phyloP scores from a whole-genome alignment of 805 yeast genomes.

The Spathaspora passalidarum region DNA sequence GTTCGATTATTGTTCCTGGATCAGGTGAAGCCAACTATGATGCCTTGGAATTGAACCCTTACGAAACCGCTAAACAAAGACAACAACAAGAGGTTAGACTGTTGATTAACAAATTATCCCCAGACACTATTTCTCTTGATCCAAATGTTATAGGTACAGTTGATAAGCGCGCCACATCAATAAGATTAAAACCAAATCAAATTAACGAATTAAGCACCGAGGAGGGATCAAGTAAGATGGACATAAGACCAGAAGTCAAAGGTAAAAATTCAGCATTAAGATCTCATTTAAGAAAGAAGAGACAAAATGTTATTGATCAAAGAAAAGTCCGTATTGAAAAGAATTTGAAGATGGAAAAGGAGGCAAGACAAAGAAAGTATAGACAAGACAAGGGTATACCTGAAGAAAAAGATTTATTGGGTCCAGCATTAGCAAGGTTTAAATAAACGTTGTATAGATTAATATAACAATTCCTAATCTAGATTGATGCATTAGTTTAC shows the following conservation, averaged over 20 bases:
- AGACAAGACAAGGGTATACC: constrained; percentile 45
- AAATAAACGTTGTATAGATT: constrained; percentile 15
- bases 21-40: constrained; percentile 98
- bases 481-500: no score
- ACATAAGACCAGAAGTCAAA: constrained; percentile 64
- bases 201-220: constrained; percentile 42
- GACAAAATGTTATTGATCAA: constrained; percentile 81
- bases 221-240: constrained; percentile 47
- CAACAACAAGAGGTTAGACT: constrained; percentile 88
- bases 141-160: constrained; percentile 85
- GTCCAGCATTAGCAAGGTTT: constrained; percentile 50
- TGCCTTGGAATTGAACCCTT: constrained; percentile 90
- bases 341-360: constrained; percentile 72
- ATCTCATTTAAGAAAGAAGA: constrained; percentile 76
- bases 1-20: constrained; percentile 91
- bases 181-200: constrained; percentile 64
- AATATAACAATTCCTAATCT: no score
- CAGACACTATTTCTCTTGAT: constrained; percentile 90
- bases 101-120: constrained; percentile 80
- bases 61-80: constrained; percentile 86
- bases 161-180: constrained; percentile 61
- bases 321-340: constrained; percentile 75
- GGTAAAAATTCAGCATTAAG: constrained; percentile 84
- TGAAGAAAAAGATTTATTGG: constrained; percentile 51
- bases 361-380: constrained; percentile 52